These are phyloP conservation scores for Fusarium sp. DNA, from an alignment of 2,329 filamentous ascomycete genomes.

Conservation along the genomic window DNA sequence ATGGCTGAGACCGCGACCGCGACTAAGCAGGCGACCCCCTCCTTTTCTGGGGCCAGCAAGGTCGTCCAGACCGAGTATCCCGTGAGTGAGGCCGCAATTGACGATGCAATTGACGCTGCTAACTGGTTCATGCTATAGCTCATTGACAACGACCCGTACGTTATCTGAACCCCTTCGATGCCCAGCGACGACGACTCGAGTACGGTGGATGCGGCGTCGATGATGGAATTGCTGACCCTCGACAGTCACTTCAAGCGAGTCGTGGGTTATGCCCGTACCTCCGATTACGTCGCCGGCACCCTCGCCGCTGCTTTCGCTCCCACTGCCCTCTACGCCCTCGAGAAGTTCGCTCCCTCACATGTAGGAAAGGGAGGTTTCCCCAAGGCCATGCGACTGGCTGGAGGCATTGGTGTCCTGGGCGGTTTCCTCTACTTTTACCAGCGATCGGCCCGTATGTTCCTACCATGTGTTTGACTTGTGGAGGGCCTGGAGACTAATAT, in stretches of 20 bases:
- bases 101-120: conserved; percentile 39
- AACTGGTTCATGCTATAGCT: conserved; percentile 70
- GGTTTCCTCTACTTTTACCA: conserved; percentile 89
- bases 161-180: conserved; percentile 26
- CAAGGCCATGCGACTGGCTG: conserved; percentile 81
- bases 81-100: conserved; percentile 65
- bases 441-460: conserved; percentile 78
- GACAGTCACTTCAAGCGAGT: conserved; percentile 90
- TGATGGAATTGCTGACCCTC: conserved; percentile 39
- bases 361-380: conserved; percentile 85
- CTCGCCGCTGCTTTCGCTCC: conserved; percentile 78
- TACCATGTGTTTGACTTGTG: neutral
- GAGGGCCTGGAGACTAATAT: conserved; percentile 1
- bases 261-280: conserved; percentile 83
- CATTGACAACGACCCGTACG: conserved; percentile 98
- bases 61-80: conserved; percentile 85
- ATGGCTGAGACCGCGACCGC: conserved; percentile 54
- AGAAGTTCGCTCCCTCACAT: conserved; percentile 85
- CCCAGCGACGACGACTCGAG: conserved; percentile 12
- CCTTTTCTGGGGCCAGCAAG: conserved; percentile 69
- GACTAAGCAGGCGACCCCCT: conserved; percentile 52
- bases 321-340: conserved; percentile 78
- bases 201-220: neutral
- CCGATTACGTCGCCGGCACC: conserved; percentile 81
- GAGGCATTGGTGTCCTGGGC: conserved; percentile 76